A percentile compares a stretch with the other conserved stretches of the same genome.
Conservation (phyloP, 352 stramenopile species). For the Phytophthora hybrid region DNA sequence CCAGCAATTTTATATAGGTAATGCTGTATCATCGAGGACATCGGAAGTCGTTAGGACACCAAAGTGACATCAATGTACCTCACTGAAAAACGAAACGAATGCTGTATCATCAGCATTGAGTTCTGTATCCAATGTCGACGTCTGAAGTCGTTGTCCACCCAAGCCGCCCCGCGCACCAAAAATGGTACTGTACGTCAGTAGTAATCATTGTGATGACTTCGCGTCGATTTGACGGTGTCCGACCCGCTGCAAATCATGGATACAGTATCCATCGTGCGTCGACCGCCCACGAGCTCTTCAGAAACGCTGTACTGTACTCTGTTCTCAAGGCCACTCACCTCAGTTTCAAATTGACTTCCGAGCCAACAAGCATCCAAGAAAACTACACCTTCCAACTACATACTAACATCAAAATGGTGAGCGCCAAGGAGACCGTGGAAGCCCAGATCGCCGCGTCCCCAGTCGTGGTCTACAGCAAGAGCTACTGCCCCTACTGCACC, state of each 20-base stretch:
- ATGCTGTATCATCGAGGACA: no score
- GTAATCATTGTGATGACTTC: background rate
- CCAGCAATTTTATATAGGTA: no score
- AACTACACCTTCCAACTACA: background rate
- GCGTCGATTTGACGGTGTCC: background rate
- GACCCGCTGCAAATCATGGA: background rate
- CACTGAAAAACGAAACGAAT: no score
- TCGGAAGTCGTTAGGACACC: no score
- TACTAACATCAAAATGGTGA: slow-evolving; percentile 43
- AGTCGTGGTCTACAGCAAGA: slow-evolving; percentile 92
- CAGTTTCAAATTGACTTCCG: background rate
- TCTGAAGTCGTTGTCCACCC: background rate
- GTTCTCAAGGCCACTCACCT: background rate
- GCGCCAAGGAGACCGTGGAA: slow-evolving; percentile 61
- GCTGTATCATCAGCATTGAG: no score
- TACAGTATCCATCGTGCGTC: no score
- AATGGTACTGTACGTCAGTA: no score
- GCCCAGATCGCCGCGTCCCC: slow-evolving; percentile 48
- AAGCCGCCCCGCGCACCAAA: background rate
- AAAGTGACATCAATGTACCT: no score
- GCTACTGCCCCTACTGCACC: slow-evolving; percentile 94
- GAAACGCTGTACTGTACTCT: no score
- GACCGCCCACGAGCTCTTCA: no score
- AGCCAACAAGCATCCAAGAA: background rate
- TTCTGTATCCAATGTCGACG: no score